Base-by-base conservation (phyloP, 306 rosid species). In the Phaseolus lunatus region DNA sequence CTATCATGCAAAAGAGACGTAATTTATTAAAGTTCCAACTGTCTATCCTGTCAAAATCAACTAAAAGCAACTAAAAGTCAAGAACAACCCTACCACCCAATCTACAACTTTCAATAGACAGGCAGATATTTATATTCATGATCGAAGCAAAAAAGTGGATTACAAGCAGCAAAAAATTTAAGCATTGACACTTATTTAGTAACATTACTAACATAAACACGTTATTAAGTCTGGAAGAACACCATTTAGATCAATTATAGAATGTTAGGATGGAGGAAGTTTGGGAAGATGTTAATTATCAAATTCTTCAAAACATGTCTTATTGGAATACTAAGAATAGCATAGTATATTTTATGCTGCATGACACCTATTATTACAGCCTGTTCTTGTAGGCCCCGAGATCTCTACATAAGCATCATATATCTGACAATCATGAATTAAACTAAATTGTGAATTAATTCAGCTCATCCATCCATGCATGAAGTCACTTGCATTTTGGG, bases 381-480 rank as follows among this genome's bases (percentile, higher is more conserved):
- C 73, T 64, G 9, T 47, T 70, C 11, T 82, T 85, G 49, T 68
- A 75, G 80, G 80, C 72, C 31, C 18, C 58, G 78, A 18, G 12
- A 56, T 66, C 37, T 78, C n/a, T 45, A 84, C 50, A 39, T 47
- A 75, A 29, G 73, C 43, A 41, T 41, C 72, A 64, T 16, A 15
- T 43, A 44, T 64, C 12, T 52, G 31, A 43, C 11, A 48, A 41
- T 57, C 26, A 13, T 74, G 49, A 29, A 64, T 74, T 54, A 53
- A 76, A 15, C 27, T 50, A 23, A 47, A 16, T 63, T 45, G 39
- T 50, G 64, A 50, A 70, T 49, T 37, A 35, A 39, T 33, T 62
- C 67, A 89, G 49, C 53, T 37, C 87, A 87, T 73, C 90, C 90
- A 87, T 37, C 84, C 85, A 16, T 72, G 86, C 73, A 84, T 64